Percentiles rank a stretch among this genome's conserved stretches.
Evolutionary conservation across 2,329 filamentous ascomycete species (phyloP).

Genomic region (Fusarium pininemorale): DNA sequence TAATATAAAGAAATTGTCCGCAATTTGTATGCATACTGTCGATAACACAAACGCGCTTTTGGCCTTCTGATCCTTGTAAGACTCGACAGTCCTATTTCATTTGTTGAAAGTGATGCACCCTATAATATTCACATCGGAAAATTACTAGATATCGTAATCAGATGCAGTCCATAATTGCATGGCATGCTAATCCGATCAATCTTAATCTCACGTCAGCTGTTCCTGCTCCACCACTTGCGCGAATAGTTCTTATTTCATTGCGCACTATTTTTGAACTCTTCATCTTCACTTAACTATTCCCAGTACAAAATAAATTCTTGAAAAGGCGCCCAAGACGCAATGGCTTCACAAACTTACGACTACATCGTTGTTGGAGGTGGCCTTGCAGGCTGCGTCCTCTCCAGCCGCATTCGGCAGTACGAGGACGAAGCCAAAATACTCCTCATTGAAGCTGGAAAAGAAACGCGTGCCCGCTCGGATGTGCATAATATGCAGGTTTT

Average conservation of each 20-base stretch:
- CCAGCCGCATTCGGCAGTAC: slow-evolving; percentile 43
- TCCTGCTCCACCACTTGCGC: neutral
- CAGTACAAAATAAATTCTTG: neutral
- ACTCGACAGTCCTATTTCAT: no score
- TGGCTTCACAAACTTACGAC: slow-evolving; percentile 26
- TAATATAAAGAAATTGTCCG: no score
- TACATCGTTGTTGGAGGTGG: slow-evolving; percentile 48
- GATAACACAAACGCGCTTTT: neutral
- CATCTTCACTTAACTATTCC: neutral
- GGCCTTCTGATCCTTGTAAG: neutral
- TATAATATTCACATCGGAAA: neutral
- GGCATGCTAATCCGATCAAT: neutral
- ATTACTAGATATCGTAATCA: neutral
- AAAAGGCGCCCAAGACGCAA: neutral
- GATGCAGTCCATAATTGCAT: no score
- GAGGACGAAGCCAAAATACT: slow-evolving; percentile 43
- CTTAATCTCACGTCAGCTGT: slow-evolving; percentile 4
- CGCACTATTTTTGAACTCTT: neutral
- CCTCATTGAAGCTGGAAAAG: slow-evolving; percentile 51
- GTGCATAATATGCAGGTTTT: slow-evolving; percentile 31
- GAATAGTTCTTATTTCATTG: neutral
- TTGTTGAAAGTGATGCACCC: neutral
- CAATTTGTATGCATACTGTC: no score
- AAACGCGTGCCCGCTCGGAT: slow-evolving; percentile 33
- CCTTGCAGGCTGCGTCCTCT: slow-evolving; percentile 46